These are phyloP conservation scores for Fusarium musae DNA, from an alignment of 2,329 filamentous ascomycete species.

Conservation along the genomic window DNA sequence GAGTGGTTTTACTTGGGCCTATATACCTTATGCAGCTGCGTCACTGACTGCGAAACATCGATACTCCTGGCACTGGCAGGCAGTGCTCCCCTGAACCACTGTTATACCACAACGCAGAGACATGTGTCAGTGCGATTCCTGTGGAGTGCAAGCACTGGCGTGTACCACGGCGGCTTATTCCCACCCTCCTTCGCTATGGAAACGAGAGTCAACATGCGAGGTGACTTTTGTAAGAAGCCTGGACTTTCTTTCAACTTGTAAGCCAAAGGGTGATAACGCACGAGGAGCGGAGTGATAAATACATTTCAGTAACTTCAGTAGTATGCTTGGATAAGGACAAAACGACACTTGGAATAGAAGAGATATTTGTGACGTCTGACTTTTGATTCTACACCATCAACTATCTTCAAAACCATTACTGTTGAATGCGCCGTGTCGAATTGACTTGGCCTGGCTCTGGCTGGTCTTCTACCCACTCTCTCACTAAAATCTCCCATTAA, in stretches of 20 bases:
- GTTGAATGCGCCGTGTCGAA: rapidly evolving
- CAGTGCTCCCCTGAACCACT: no score
- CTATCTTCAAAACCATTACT: rapidly evolving
- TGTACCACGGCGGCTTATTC: background rate
- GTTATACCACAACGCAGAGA: background rate
- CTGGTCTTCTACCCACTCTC: no score
- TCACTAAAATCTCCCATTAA: no score
- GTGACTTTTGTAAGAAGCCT: background rate
- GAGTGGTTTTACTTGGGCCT: background rate
- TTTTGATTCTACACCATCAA: background rate
- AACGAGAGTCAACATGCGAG: rapidly evolving
- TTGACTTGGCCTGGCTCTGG: rapidly evolving
- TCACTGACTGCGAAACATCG: background rate
- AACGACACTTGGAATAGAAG: background rate
- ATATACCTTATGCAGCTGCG: background rate
- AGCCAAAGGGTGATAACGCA: background rate
- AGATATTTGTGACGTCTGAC: background rate
- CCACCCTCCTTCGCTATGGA: background rate
- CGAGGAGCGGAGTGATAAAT: rapidly evolving
- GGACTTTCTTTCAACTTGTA: no score
- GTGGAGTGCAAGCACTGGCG: rapidly evolving
- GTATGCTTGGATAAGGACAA: background rate
- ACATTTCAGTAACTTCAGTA: background rate
- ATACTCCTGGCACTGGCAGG: background rate
- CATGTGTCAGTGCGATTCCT: rapidly evolving